These are phyloP conservation scores for Aureobasidium subglaciale DNA, from an alignment of 2,329 filamentous ascomycete genomes.

Conservation along the genomic window DNA sequence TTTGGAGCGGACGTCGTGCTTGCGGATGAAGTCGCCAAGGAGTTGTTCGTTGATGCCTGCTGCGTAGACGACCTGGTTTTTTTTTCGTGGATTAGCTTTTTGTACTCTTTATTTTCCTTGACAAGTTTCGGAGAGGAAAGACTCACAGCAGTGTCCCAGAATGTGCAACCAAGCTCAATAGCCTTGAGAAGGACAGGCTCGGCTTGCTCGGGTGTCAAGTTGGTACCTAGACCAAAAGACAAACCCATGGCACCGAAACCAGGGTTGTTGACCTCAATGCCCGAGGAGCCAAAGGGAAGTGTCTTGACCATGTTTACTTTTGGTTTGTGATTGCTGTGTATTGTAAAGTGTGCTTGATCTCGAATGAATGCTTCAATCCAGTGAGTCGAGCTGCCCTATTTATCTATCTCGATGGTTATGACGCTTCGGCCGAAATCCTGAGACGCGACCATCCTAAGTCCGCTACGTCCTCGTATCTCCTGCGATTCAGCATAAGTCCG, in stretches of 20 bases:
- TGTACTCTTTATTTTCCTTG: too few species aligned
- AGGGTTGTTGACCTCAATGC: constrained; percentile 35
- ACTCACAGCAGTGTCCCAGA: constrained; percentile 24
- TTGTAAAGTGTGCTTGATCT: not conserved
- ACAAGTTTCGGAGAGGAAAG: too few species aligned
- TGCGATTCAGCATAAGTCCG: not conserved
- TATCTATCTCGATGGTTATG: not conserved
- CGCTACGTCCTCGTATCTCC: not conserved
- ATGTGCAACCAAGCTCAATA: constrained; percentile 28
- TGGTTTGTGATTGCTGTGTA: not conserved
- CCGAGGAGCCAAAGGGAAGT: constrained; percentile 30
- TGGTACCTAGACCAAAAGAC: constrained; percentile 37
- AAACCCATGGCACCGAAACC: constrained; percentile 48
- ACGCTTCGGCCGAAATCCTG: not conserved
- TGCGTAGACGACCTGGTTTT: constrained; percentile 37
- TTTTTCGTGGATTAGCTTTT: too few species aligned
- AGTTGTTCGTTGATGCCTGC: constrained; percentile 45
- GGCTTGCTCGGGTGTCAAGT: constrained; percentile 38
- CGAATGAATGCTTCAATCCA: not conserved
- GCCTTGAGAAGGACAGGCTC: constrained; percentile 46
- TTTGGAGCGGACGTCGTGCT: constrained; percentile 45
- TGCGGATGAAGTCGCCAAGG: constrained; percentile 44
- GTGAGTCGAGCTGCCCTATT: not conserved
- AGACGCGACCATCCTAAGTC: not conserved
- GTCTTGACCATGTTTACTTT: constrained; percentile 31